phyloP scores from a whole-genome alignment of 2,329 filamentous ascomycete species.

The Xylariaceae sp. region DNA sequence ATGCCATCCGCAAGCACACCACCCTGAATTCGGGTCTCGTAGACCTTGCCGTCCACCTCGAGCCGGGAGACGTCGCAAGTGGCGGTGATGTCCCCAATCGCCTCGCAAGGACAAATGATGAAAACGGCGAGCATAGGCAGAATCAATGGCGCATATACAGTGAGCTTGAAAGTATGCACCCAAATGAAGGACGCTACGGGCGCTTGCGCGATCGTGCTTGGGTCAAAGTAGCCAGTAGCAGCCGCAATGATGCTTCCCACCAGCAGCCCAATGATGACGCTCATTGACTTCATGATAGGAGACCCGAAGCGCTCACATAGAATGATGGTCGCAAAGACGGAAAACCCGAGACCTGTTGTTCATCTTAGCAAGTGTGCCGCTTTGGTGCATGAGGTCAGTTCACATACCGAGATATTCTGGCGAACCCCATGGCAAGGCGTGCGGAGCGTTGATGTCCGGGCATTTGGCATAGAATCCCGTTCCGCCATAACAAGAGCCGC shows the following conservation, averaged over 20 bases:
- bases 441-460: conserved; percentile 65
- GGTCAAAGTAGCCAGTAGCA: conserved; percentile 75
- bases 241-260: conserved; percentile 77
- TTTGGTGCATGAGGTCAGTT: neutral
- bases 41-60: conserved; percentile 68
- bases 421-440: conserved; percentile 73
- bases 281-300: conserved; percentile 80
- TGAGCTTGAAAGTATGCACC: conserved; percentile 73
- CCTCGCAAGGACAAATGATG: conserved; percentile 74
- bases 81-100: conserved; percentile 77
- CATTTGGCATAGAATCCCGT: conserved; percentile 61
- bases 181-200: conserved; percentile 74
- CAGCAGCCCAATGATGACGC: conserved; percentile 71
- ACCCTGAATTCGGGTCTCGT: conserved; percentile 76
- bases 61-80: conserved; percentile 78
- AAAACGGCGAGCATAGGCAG: conserved; percentile 68
- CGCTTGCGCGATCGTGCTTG: conserved; percentile 66
- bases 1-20: conserved; percentile 76
- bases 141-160: conserved; percentile 70
- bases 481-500: conserved; percentile 55
- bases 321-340: conserved; percentile 76
- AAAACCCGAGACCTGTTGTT: conserved; percentile 62
- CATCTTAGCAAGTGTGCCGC: neutral
- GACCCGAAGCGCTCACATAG: conserved; percentile 77
- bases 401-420: conserved; percentile 67